phyloP scores from a whole-genome alignment of 2,329 filamentous ascomycete genomes.

The Neonectria magnoliae region DNA sequence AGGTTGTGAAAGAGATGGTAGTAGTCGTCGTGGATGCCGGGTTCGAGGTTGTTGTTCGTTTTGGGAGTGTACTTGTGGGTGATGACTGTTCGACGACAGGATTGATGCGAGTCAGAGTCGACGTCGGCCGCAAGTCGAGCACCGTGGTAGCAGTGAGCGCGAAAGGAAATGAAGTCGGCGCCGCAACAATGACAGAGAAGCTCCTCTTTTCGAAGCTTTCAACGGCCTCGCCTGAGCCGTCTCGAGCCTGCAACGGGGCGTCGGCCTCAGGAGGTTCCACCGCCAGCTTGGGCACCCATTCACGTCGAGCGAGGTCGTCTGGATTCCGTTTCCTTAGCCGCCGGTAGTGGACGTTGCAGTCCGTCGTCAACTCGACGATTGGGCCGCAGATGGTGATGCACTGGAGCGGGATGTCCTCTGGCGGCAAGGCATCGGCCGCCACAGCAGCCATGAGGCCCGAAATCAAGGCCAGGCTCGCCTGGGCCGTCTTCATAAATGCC shows the following conservation, averaged over 20 bases:
- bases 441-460: slow-evolving; percentile 44
- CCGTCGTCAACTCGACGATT: slow-evolving; percentile 53
- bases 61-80: neutral
- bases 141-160: slow-evolving; percentile 18
- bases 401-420: slow-evolving; percentile 50
- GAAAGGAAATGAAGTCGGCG: slow-evolving; percentile 46
- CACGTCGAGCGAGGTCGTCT: slow-evolving; percentile 10
- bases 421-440: slow-evolving; percentile 45
- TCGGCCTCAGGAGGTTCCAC: slow-evolving; percentile 26
- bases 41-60: neutral
- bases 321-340: slow-evolving; percentile 42
- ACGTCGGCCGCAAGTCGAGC: slow-evolving; percentile 25
- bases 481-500: slow-evolving; percentile 42
- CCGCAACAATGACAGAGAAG: slow-evolving; percentile 45
- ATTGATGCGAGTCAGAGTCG: slow-evolving; percentile 13
- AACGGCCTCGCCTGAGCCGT: neutral
- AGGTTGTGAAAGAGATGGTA: slow-evolving; percentile 10
- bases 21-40: neutral
- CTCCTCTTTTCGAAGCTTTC: slow-evolving; percentile 33
- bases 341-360: slow-evolving; percentile 46
- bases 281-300: slow-evolving; percentile 37
- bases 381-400: slow-evolving; percentile 56
- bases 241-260: neutral
- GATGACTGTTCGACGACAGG: slow-evolving; percentile 17
- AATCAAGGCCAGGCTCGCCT: slow-evolving; percentile 40